Base-by-base conservation (phyloP, 305 asterid genomes). In the Fraxinus baroniana region DNA sequence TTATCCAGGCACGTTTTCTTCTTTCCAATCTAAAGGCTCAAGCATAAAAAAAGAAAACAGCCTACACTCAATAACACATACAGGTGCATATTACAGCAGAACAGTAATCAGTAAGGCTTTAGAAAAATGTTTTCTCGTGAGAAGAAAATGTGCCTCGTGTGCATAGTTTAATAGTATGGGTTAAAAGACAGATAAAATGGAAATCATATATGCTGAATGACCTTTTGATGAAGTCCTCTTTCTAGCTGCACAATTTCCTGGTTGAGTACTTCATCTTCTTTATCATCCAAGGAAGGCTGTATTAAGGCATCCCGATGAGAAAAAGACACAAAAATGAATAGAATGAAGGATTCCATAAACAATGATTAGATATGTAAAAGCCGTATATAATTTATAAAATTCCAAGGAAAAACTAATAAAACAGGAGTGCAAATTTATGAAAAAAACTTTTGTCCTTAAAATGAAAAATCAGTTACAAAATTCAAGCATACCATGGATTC, bases 231-330 rank as follows among this genome's bases (percentile, higher is more conserved):
- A 85, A 93, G 94, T 80, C 87, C 89, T 77, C 55, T 84, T 86
- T 92, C 91, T 82, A 95, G 91, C 88, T 80, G 96, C 85, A 83
- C 86, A 85, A 95, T 86, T 89, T 95, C 95, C 83, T 90, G 92
- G 84, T 88, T 78, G 83, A 92, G 84, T 73, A 82, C 81, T 78
- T 88, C 93, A 55, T 90, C 97, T 84, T 95, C 99, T 90, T 93
- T 97, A 86, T 93, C 97, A 44, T 89, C 95, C 89, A 95, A 85
- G 30, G 91, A 94, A 70, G 99, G 98, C 99, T 95, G 91, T 57
- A 57, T 57, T 1, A 57, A 55, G 68, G 30, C 68, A 57, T 72
- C 49, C 77, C 36, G 7, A 68, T 68, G 32, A 68, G 37, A 70
- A 15, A 32, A n/a, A 37, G 26, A 17, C 18, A 77, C 86, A 44